Conservation (phyloP, 257 asterid genomes). For the Ligustrum vulgare region DNA sequence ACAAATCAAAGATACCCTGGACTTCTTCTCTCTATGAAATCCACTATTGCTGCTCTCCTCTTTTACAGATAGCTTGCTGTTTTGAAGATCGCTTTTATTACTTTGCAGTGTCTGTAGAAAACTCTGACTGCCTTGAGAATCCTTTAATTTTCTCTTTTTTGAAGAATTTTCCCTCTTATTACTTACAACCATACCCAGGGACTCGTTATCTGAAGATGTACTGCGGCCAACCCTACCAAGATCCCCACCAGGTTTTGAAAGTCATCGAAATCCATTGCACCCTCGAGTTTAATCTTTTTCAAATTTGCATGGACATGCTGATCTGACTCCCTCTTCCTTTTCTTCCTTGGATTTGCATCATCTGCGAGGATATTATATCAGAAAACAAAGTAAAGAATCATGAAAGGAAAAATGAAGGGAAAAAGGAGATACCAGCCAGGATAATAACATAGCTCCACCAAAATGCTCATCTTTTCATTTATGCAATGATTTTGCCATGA, state of each 20-base stretch:
- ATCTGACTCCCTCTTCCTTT: conserved; percentile 45
- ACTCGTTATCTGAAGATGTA: conserved; percentile 31
- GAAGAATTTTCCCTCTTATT: conserved; percentile 34
- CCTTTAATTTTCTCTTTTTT: conserved; percentile 60
- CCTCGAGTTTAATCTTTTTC: conserved; percentile 43
- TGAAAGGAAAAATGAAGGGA: conserved; percentile 14
- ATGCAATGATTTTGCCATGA: conserved; percentile 31
- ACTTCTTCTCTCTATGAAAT: conserved; percentile 47
- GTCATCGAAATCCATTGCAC: conserved; percentile 28
- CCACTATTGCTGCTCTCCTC: conserved; percentile 47
- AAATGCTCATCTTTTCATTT: conserved; percentile 48
- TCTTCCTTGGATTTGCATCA: conserved; percentile 50
- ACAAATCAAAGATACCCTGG: conserved; percentile 44
- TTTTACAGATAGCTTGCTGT: conserved; percentile 33
- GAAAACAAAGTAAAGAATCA: conserved; percentile 28
- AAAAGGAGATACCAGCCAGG: conserved; percentile 24
- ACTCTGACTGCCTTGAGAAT: conserved; percentile 30
- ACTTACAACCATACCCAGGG: conserved; percentile 27
- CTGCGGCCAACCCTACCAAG: conserved; percentile 26
- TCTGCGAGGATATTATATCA: conserved; percentile 49
- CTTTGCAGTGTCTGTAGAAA: conserved; percentile 26
- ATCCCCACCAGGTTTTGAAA: conserved; percentile 34
- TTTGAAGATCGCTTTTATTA: conserved; percentile 33
- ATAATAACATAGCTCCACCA: conserved; percentile 50
- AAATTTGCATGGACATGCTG: conserved; percentile 37